These are phyloP conservation scores for Cladosporium colombiae DNA, from an alignment of 2,329 filamentous ascomycete species.

Conservation along the genomic window DNA sequence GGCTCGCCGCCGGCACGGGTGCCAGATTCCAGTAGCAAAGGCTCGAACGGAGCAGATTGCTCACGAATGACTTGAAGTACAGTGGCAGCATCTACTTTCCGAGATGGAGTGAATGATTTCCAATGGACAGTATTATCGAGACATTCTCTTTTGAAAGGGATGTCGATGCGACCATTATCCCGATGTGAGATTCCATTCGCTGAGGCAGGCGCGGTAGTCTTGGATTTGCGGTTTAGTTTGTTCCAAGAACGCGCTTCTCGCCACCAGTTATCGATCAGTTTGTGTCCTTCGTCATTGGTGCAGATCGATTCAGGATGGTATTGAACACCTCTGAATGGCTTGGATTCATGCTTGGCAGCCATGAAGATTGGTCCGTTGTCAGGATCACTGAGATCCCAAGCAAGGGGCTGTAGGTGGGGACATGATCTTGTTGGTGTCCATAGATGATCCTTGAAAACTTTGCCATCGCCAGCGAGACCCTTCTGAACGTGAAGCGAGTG, in stretches of 20 bases:
- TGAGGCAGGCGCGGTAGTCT: too few species aligned
- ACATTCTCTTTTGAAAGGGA: neutral
- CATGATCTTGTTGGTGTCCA: slow-evolving; percentile 43
- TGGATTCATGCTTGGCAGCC: slow-evolving; percentile 66
- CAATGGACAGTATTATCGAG: neutral
- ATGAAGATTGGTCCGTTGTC: slow-evolving; percentile 67
- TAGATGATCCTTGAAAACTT: slow-evolving; percentile 23
- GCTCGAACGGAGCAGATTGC: slow-evolving; percentile 36
- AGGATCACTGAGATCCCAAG: slow-evolving; percentile 49
- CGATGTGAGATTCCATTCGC: neutral
- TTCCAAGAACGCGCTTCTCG: slow-evolving; percentile 49
- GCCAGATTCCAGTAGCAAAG: slow-evolving; percentile 51
- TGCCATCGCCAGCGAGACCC: slow-evolving; percentile 38
- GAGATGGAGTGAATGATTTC: neutral
- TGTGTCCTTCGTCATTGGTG: slow-evolving; percentile 66
- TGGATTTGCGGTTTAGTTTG: neutral
- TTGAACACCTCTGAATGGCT: slow-evolving; percentile 84
- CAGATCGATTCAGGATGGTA: slow-evolving; percentile 91
- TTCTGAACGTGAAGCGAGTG: slow-evolving; percentile 59
- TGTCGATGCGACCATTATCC: neutral
- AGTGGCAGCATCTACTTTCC: slow-evolving; percentile 37
- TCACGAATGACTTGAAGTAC: slow-evolving; percentile 39
- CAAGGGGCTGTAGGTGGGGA: slow-evolving; percentile 46
- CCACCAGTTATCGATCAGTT: slow-evolving; percentile 77
- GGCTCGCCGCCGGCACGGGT: slow-evolving; percentile 42